Base-by-base conservation (phyloP, 2,329 filamentous ascomycete species). In the Penicillium sumatraense region DNA sequence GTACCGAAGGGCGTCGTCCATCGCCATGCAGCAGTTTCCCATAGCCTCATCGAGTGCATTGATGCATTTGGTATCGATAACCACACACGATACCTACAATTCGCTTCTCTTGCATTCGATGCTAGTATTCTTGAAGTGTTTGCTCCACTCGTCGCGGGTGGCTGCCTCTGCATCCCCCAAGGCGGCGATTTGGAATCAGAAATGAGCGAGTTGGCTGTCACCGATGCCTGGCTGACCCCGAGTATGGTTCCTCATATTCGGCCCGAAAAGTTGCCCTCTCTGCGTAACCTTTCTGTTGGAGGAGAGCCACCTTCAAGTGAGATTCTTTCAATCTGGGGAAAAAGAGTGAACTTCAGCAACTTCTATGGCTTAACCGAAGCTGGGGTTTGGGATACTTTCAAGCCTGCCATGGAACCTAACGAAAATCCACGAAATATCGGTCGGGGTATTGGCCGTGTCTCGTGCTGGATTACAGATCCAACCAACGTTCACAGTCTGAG, bases 161-260 rank as follows among this genome's bases (percentile, higher is more conserved):
- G 80, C 0, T 83, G 79, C 31, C 74, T 85, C 8, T 84, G 83
- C 48, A 72, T 85, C 0, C 81, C 83, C 51, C 67, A 77, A 8
- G 36, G 26, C 29, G 27, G 40, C 16, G 27, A 46, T 38, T 21
- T 52, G 6, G 49, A 52, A 20, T 46, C 41, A 13, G 29, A 18
- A 6, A 52, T 52, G 49, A 20, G 24, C 2, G 21, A 46, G 9
- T 18, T 52, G 40, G 26, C 18, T 27, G 49, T 52, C 1, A 45
- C 40, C 7, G 26, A 52, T 24, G 49, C 49, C 3, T 52, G 49
- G 49, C 20, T 52, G 24, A 46, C 41, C 5, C 23, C 49, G n/a
- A 24, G 40, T 10, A 31, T 52, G 40, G 23, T 35, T 18, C 23
- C 40, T 3, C 49, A 52, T 10, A 52, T 52, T 21, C 29, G 46